phyloP scores from a whole-genome alignment of 169 alveolate genomes.

The Plasmodium coatneyi region DNA sequence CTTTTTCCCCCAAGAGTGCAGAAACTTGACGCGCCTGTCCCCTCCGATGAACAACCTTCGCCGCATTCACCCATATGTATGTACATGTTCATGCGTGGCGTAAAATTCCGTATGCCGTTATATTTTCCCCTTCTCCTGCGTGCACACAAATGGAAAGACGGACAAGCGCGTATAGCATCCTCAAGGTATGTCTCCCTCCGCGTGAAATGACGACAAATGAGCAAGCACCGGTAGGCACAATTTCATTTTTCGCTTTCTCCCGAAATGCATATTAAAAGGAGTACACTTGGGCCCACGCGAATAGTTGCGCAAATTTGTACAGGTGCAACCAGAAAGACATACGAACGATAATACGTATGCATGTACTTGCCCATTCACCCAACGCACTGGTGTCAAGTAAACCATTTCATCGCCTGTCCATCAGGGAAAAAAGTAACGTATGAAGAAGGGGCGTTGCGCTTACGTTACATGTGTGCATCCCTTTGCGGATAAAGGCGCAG shows the following conservation, averaged over 20 bases:
- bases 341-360: background rate
- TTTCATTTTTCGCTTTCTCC: background rate
- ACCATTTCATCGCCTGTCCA: background rate
- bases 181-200: background rate
- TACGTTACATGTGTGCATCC: background rate
- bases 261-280: background rate
- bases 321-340: background rate
- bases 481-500: background rate
- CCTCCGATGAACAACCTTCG: background rate
- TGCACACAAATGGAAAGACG: background rate
- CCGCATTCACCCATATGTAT: background rate
- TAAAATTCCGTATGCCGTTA: background rate
- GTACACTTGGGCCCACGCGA: background rate
- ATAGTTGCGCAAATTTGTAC: background rate
- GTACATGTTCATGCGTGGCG: background rate
- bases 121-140: background rate
- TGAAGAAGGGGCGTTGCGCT: background rate
- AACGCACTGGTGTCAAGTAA: background rate
- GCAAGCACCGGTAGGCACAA: slow-evolving; percentile 61
- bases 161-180: background rate
- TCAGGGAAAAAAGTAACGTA: background rate
- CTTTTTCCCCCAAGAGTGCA: background rate
- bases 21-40: background rate
- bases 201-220: background rate
- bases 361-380: background rate